Evolutionary conservation across 2,329 filamentous ascomycete genomes (phyloP), one percentile per base, ranked within the genome.

Genomic region (Colletotrichum sp.): DNA sequence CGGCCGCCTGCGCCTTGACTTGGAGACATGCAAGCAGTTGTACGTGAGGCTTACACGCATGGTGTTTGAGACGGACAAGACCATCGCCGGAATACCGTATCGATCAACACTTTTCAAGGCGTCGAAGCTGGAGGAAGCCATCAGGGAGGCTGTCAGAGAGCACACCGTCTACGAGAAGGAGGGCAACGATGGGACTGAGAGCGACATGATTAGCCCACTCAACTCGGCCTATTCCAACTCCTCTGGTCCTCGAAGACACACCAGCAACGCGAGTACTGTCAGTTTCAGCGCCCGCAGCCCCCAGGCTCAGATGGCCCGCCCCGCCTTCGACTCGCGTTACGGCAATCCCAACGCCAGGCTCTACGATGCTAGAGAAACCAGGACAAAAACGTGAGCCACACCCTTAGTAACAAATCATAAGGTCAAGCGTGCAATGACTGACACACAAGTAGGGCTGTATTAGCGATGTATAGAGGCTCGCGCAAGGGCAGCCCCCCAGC

Each of bases 21-120:
- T 99, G 44, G 96, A 99, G 85, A 98, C 96, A 0, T 99, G 97
- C 91, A 99, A 98, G 86, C 95, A 98, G 82, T 93, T 99, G 25
- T 99, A 99, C 82, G 96, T 98, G 80, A 95, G 95, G 80, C 94
- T 99, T 91, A 99, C 97, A 36, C 93, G 94, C 81, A 94, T 94
- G 84, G 97, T 99, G 3, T 99, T 99, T 81, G 95, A 99, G 87
- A 99, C 97, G 7, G 97, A 99, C 87, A 99, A 99, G 88, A 99
- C 96, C 6, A 95, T 99, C 80, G 95, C 95, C 39, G 97, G 97
- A 13, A 98, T 99, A 75, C 97, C 97, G 0, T 98, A 98, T 83
- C 93, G 96, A 44, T 95, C 95, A 7, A 99, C 97, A 0, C 87
- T 99, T 32, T 99, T 99, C 91, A 99, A 99, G 86, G 97, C 97